Percentiles rank a stretch among this genome's conserved stretches.
phyloP scores from a whole-genome alignment of 179 eudicot species.

The Silene noctiflora region DNA sequence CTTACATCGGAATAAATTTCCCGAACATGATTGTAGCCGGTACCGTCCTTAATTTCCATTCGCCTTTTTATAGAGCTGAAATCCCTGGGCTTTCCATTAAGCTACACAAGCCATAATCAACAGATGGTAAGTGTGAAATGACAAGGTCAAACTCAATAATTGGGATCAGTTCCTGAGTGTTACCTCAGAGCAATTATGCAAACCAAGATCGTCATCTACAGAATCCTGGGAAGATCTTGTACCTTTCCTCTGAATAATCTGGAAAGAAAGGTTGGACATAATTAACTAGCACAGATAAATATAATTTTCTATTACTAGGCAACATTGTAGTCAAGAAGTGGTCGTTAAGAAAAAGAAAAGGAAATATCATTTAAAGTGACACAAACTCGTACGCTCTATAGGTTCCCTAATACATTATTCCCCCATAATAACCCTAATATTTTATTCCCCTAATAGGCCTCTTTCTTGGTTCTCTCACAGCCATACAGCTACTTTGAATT shows the following conservation, averaged over 20 bases:
- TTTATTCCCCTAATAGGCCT: background rate
- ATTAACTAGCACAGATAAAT: background rate
- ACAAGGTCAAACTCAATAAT: background rate
- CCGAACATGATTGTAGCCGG: slow-evolving; percentile 68
- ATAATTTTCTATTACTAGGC: no score
- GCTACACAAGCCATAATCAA: slow-evolving; percentile 28
- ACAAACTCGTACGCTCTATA: background rate
- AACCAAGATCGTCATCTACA: slow-evolving; percentile 65
- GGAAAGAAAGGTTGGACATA: slow-evolving; percentile 16
- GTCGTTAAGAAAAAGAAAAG: background rate
- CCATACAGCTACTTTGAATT: background rate
- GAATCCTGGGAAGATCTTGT: slow-evolving; percentile 65
- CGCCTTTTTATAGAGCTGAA: slow-evolving; percentile 63
- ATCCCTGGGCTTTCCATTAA: slow-evolving; percentile 70
- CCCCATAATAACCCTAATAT: background rate
- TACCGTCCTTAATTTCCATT: slow-evolving; percentile 75
- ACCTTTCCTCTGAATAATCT: slow-evolving; percentile 69
- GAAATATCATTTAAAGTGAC: background rate
- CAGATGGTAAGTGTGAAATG: background rate
- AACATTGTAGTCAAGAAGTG: background rate
- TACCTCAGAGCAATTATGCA: slow-evolving; percentile 68
- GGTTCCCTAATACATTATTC: background rate
- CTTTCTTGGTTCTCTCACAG: background rate
- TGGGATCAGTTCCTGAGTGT: slow-evolving; percentile 1
- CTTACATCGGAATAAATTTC: slow-evolving; percentile 72